Evolutionary conservation across 2,329 filamentous ascomycete genomes (phyloP), one percentile per base, ranked within the genome.

Genomic region (Calonectria crousiana): DNA sequence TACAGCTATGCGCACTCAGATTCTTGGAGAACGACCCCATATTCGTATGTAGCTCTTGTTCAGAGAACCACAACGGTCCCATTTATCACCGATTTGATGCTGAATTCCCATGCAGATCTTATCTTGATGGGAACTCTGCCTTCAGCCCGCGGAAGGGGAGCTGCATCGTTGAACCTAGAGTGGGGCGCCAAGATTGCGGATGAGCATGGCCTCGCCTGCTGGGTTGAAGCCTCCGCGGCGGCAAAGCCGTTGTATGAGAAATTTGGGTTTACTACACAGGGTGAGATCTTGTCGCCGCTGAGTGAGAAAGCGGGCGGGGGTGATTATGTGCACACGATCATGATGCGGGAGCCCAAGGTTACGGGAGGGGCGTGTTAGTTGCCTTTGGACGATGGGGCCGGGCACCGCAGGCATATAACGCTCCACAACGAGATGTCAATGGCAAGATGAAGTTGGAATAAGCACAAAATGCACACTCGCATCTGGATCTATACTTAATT

Each of bases 181-280:
- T 67, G 65, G 49, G 65, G 32, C 34, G 16, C 49, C 30, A 51
- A 67, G 49, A 34, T 67, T 53, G 65, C 65, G 44, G 65, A 67
- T 36, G 47, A 67, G 34, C 28, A 67, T 20, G 65, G 23, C 16
- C 32, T 53, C 23, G 34, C 14, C 26, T 32, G 65, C 49, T 67
- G 65, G 65, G 49, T 67, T 36, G 65, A 67, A 28, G 32, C 65
- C 3, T 56, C 65, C 2, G 32, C 47, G 10, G 60, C 18, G 13
- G 60, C 60, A 18, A 65, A 44, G 30, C 38, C 38, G 8, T 30
- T 67, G n/a, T 52, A 67, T 67, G 65, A 67, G 65, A 67, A 41
- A 23, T 67, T 67, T 18, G 65, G 36, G 14, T 67, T 67, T 36
- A 32, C 23, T 32, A 23, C 14, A 11, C 65, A 41, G 23, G 65